Evolutionary conservation across 208 protist genomes (phyloP).

Genomic region (Trypanosoma caninum): DNA sequence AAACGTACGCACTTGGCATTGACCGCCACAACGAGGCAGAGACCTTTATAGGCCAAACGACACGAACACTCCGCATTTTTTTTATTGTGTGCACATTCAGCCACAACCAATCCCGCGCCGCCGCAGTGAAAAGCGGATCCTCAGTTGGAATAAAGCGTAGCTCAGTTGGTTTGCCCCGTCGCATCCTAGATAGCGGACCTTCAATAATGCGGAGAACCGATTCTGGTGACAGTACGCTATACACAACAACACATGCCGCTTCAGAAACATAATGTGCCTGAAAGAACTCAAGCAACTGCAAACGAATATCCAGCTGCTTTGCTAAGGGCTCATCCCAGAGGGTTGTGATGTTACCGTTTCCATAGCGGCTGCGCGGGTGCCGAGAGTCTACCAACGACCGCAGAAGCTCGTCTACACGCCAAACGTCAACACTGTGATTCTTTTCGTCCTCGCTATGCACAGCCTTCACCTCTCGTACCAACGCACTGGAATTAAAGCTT

Average conservation of each 20-base stretch:
- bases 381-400: slow-evolving; percentile 40
- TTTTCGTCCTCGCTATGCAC: slow-evolving; percentile 94
- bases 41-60: slow-evolving; percentile 61
- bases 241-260: slow-evolving; percentile 43
- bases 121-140: slow-evolving; percentile 23
- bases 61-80: slow-evolving; percentile 39
- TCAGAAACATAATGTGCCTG: slow-evolving; percentile 55
- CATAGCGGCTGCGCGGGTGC: slow-evolving; percentile 84
- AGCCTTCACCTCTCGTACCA: slow-evolving; percentile 88
- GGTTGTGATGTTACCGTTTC: slow-evolving; percentile 85
- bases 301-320: slow-evolving; percentile 57
- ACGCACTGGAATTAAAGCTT: slow-evolving; percentile 69
- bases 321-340: slow-evolving; percentile 52
- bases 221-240: slow-evolving; percentile 38
- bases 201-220: slow-evolving; percentile 42
- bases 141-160: slow-evolving; percentile 27
- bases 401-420: slow-evolving; percentile 71
- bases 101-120: slow-evolving; percentile 28
- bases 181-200: slow-evolving; percentile 43
- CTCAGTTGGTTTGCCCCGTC: slow-evolving; percentile 17
- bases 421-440: slow-evolving; percentile 85
- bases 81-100: slow-evolving; percentile 65
- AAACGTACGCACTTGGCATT: slow-evolving; percentile 70
- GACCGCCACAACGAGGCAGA: slow-evolving; percentile 38
- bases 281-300: slow-evolving; percentile 68